Conservation (phyloP, 2,329 filamentous ascomycete species). For the Apiospora koreana region DNA sequence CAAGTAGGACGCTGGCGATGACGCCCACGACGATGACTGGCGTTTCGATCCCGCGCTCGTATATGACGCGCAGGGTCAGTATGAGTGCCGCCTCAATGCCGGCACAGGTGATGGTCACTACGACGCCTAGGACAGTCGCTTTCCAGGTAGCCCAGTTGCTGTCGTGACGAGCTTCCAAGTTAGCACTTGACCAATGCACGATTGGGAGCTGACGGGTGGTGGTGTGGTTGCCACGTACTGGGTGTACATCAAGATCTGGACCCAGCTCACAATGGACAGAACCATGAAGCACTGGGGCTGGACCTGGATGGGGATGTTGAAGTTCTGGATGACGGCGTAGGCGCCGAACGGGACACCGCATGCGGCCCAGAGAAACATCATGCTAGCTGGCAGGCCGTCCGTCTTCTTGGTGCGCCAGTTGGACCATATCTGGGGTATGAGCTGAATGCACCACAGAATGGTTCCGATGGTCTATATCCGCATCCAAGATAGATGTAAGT, state of each 20-base stretch:
- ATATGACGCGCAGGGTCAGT: constrained; percentile 56
- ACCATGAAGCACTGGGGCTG: constrained; percentile 43
- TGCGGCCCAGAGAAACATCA: constrained; percentile 66
- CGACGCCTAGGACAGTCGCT: constrained; percentile 41
- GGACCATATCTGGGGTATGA: constrained; percentile 53
- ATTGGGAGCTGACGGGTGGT: too few species aligned
- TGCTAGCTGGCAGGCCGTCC: constrained; percentile 58
- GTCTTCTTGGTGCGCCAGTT: constrained; percentile 63
- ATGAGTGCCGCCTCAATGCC: constrained; percentile 58
- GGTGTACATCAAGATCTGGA: constrained; percentile 38
- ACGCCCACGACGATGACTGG: constrained; percentile 59
- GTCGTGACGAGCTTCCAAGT: background rate
- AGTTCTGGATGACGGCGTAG: constrained; percentile 41
- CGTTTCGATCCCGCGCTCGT: constrained; percentile 52
- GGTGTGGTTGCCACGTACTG: constrained; percentile 21
- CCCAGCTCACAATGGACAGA: constrained; percentile 40
- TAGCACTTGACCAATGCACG: too few species aligned
- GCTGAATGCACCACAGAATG: constrained; percentile 43
- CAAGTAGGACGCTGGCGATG: constrained; percentile 57
- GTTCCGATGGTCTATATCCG: constrained; percentile 32
- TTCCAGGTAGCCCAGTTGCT: constrained; percentile 50
- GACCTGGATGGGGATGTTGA: constrained; percentile 45
- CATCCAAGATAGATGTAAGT: constrained; percentile 11
- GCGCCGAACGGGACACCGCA: constrained; percentile 48
- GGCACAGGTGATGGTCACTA: constrained; percentile 45